Evolutionary conservation across 2,329 filamentous ascomycete species (phyloP).

Genomic region (Passalora sequoiae): DNA sequence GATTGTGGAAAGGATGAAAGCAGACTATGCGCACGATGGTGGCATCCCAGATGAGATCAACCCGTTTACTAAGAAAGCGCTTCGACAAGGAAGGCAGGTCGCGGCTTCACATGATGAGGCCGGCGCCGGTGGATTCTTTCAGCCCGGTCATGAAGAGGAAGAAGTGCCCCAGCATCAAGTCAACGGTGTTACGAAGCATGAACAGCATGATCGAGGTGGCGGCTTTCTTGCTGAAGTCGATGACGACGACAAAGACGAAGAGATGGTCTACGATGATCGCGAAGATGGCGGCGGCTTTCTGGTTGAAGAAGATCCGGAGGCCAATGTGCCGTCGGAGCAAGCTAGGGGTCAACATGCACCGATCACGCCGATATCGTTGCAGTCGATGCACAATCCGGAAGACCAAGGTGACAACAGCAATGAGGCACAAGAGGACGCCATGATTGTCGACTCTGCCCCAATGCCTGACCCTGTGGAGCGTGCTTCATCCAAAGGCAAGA

Average conservation of each 20-base stretch:
- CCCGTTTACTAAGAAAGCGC: slow-evolving; percentile 42
- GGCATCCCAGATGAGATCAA: slow-evolving; percentile 48
- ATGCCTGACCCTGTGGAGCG: too few species aligned
- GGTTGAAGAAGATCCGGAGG: slow-evolving; percentile 35
- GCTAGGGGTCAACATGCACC: slow-evolving; percentile 11
- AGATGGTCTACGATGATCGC: slow-evolving; percentile 29
- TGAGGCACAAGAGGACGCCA: slow-evolving; percentile 8
- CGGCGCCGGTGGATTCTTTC: slow-evolving; percentile 41
- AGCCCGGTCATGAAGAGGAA: slow-evolving; percentile 35
- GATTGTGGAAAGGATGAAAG: slow-evolving; percentile 69
- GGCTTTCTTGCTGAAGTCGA: slow-evolving; percentile 28
- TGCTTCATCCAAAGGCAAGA: too few species aligned
- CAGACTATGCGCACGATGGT: slow-evolving; percentile 64
- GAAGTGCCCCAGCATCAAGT: slow-evolving; percentile 30
- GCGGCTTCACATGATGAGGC: slow-evolving; percentile 17
- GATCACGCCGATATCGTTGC: slow-evolving; percentile 25
- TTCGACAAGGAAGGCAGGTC: slow-evolving; percentile 19
- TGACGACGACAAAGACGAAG: slow-evolving; percentile 22
- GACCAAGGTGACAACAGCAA: slow-evolving; percentile 27
- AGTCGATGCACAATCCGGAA: slow-evolving; percentile 21
- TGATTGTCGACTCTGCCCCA: slow-evolving; percentile 12
- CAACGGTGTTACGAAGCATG: slow-evolving; percentile 13
- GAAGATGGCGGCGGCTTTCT: slow-evolving; percentile 37
- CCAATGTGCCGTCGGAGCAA: slow-evolving; percentile 1
- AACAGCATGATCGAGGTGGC: slow-evolving; percentile 19